A percentile compares a stretch with the other conserved stretches of the same genome.
phyloP scores from a whole-genome alignment of 331 rosid genomes.

The Spiraea crenata region DNA sequence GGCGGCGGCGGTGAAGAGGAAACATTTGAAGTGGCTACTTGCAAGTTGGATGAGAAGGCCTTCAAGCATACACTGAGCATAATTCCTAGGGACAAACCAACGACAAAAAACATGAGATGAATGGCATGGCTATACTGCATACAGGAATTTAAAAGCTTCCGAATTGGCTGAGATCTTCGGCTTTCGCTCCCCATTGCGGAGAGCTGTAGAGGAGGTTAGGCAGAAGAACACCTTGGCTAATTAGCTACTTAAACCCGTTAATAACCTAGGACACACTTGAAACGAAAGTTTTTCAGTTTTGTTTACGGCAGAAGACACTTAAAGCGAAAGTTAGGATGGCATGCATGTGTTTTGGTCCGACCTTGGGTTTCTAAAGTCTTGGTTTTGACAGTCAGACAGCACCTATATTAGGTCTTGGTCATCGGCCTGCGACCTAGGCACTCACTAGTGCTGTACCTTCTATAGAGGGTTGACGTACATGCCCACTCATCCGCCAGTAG shows the following conservation, averaged over 20 bases:
- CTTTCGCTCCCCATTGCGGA: slow-evolving; percentile 22
- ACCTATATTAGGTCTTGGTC: background rate
- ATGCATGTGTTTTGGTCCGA: slow-evolving; percentile 30
- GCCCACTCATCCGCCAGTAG: background rate
- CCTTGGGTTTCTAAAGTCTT: background rate
- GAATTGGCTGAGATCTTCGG: slow-evolving; percentile 15
- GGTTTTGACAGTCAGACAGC: background rate
- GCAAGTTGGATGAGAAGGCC: slow-evolving; percentile 21
- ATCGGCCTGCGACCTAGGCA: background rate
- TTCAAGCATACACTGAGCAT: slow-evolving; percentile 31
- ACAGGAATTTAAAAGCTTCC: slow-evolving; percentile 20
- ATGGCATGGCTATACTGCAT: slow-evolving; percentile 19
- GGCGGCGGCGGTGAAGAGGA: slow-evolving; percentile 11
- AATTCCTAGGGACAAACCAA: slow-evolving; percentile 49
- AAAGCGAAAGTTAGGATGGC: slow-evolving; percentile 23
- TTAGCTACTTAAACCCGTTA: background rate
- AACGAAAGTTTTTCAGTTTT: slow-evolving; percentile 9
- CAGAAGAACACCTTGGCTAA: background rate
- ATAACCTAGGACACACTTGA: background rate
- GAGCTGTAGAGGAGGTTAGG: background rate
- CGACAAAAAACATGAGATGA: slow-evolving; percentile 33
- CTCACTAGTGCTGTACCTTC: background rate
- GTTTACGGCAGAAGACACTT: slow-evolving; percentile 1
- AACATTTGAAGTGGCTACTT: background rate
- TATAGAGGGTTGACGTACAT: background rate